Base-by-base conservation (phyloP, 2,329 filamentous ascomycete genomes). In the Plectosphaerella sp. region DNA sequence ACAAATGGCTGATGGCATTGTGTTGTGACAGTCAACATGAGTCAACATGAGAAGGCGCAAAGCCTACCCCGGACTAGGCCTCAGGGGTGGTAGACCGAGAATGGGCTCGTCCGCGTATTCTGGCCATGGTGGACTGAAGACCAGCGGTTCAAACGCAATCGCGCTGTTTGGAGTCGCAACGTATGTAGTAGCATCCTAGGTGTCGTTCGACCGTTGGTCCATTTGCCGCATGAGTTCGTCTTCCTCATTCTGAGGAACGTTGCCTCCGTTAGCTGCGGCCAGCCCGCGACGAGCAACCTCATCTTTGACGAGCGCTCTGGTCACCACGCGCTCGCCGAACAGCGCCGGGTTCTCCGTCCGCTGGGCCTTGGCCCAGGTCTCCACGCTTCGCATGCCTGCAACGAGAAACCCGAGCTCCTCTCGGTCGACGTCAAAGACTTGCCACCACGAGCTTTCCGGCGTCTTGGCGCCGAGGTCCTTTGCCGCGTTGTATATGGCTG, bases 371-470 rank as follows among this genome's bases (percentile, higher is more conserved):
- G 84, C 83, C 70, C 88, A 91, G 1, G 82, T 84, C 56, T 88
- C 85, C 51, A 95, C 73, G 62, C 92, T 97, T 56, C 84, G 76
- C 80, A 97, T 82, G 0, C 80, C 91, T 11, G 97, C 89, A 4
- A 96, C 91, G 53, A 97, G 70, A 61, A 97, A 97, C 0, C 94
- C 94, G 36, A 99, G 76, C 66, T 96, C 91, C 73, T 99, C 94
- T 48, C 94, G 79, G 62, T 97, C 92, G 8, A 94, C 89, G 68
- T 99, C 94, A 67, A 97, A 97, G 0, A 97, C 90, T 69, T 97
- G 92, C 94, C 94, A 99, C 94, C 94, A 99, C 57, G 90, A 86
- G 47, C 82, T 83, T 57, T 88, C 88, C 0, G 93, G 91, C 71
- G 97, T 78, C 67, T 89, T 91, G 12, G 88, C 82, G 0, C 80